Percentiles rank a stretch among this genome's conserved stretches.
phyloP scores from a whole-genome alignment of 169 alveolate species.

The Plasmodium inui region DNA sequence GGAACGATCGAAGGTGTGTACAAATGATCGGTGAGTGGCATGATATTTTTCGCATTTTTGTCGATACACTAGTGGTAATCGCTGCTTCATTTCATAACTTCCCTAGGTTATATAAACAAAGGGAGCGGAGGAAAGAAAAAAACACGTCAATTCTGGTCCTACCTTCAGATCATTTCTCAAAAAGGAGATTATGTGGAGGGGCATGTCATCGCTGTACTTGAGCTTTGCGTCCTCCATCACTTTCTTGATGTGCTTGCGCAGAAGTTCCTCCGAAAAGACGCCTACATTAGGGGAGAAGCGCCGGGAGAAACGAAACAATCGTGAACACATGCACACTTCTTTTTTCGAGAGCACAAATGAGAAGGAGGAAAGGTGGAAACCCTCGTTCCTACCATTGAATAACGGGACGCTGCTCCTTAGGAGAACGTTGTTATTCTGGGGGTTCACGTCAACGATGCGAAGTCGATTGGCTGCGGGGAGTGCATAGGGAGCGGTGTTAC shows the following conservation, averaged over 20 bases:
- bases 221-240: conserved; percentile 8
- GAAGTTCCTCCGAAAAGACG: conserved; percentile 23
- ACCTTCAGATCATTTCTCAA: conserved; percentile 33
- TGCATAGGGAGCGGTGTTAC: not conserved
- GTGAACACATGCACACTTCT: not conserved
- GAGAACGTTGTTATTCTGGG: conserved; percentile 11
- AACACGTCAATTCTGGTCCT: not conserved
- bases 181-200: conserved; percentile 31
- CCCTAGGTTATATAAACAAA: not conserved
- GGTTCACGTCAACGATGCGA: conserved; percentile 20
- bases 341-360: not conserved
- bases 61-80: not conserved
- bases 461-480: conserved; percentile 21
- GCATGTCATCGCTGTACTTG: conserved; percentile 11
- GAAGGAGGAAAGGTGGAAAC: not conserved
- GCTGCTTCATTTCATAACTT: not conserved
- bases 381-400: conserved; percentile 31
- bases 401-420: conserved; percentile 45
- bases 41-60: not conserved
- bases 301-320: not conserved
- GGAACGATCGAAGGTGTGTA: not conserved
- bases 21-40: not conserved
- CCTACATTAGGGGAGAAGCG: conserved; percentile 10
- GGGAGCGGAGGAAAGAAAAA: not conserved
- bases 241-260: conserved; percentile 5